These are phyloP conservation scores for Arabidopsis hybrid DNA, from an alignment of 441 rosid genomes.

Conservation along the genomic window DNA sequence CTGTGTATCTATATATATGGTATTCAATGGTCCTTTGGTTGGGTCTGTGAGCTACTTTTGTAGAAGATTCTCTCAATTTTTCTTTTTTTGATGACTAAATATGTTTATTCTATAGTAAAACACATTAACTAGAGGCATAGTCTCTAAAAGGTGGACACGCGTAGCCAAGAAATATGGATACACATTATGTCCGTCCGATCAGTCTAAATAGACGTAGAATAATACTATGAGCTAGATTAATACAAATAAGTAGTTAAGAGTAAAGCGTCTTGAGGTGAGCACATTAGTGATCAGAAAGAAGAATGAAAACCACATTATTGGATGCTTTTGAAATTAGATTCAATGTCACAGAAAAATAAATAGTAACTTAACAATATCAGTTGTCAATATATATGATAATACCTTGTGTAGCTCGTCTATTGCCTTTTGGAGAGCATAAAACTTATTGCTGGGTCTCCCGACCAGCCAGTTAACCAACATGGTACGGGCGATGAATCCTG, in stretches of 20 bases:
- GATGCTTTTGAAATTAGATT: too few relatives aligned
- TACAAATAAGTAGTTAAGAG: background rate
- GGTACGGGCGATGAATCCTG: background rate
- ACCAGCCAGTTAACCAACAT: background rate
- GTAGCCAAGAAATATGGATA: background rate
- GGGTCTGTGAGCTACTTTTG: constrained; percentile 9
- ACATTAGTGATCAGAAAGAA: background rate
- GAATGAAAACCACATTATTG: too few relatives aligned
- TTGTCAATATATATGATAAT: background rate
- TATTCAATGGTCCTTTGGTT: constrained; percentile 23
- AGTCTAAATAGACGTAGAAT: background rate
- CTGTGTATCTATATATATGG: background rate
- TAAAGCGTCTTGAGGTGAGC: background rate
- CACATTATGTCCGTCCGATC: background rate
- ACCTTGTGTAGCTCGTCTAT: background rate
- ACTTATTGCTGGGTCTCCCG: background rate
- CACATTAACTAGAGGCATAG: background rate
- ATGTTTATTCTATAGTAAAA: background rate
- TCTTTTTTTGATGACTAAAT: background rate
- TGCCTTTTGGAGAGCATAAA: background rate
- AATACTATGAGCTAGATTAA: too few relatives aligned
- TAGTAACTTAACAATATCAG: background rate
- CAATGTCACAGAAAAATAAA: too few relatives aligned
- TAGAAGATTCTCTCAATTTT: constrained; percentile 15
- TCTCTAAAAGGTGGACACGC: constrained; percentile 7